Percentiles rank a stretch among this genome's conserved stretches.
Conservation (phyloP, 768 basidiomycete species). For the Hypholoma sublateritium region DNA sequence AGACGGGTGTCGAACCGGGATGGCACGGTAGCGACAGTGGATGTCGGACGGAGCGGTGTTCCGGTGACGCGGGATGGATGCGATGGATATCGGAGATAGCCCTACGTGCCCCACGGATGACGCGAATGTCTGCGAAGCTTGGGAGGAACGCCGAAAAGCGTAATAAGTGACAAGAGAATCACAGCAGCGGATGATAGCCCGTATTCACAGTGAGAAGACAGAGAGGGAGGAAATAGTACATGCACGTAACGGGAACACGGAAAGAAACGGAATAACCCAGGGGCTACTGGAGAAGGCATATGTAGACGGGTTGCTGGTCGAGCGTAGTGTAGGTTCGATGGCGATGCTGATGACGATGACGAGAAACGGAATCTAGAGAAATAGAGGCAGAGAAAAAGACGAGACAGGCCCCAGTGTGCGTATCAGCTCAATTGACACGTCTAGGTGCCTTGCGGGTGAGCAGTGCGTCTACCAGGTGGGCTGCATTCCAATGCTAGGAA, state of each 20-base stretch:
- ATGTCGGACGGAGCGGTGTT: constrained; percentile 5
- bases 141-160: constrained; percentile 20
- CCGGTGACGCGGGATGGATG: constrained; percentile 7
- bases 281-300: constrained; percentile 23
- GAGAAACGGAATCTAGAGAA: constrained; percentile 30
- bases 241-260: constrained; percentile 21
- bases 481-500: constrained; percentile 43
- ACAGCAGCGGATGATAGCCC: constrained; percentile 23
- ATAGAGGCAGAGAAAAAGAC: constrained; percentile 19
- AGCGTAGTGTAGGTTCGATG: constrained; percentile 35
- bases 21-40: constrained; percentile 20
- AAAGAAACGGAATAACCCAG: constrained; percentile 23
- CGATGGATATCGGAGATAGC: constrained; percentile 6
- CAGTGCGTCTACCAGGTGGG: constrained; percentile 32
- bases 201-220: constrained; percentile 18
- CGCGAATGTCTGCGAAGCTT: constrained; percentile 56
- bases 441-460: neutral
- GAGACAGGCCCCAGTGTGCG: constrained; percentile 5
- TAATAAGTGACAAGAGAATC: constrained; percentile 21
- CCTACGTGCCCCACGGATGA: constrained; percentile 44
- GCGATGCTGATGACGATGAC: constrained; percentile 18
- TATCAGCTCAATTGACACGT: constrained; percentile 3
- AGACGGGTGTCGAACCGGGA: constrained; percentile 18
- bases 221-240: constrained; percentile 21
- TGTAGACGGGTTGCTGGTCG: constrained; percentile 28